Conservation (phyloP, 2,329 filamentous ascomycete genomes). For the Xylaria sp. region DNA sequence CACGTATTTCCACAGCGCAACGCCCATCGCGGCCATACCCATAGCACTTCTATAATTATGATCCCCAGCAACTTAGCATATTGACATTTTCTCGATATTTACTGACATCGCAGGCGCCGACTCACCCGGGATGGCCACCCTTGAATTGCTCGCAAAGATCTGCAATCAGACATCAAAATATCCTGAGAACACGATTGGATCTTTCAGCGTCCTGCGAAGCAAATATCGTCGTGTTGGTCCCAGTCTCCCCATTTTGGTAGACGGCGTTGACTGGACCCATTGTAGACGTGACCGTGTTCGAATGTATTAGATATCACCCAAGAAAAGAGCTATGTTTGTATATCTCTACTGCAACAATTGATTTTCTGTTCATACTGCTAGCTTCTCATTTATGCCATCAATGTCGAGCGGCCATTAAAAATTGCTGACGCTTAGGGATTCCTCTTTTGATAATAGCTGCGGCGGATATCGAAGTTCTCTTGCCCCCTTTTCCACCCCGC, state of each 20-base stretch:
- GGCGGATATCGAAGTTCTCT: too few species aligned
- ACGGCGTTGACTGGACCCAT: not conserved
- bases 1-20: conserved; percentile 60
- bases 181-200: conserved; percentile 59
- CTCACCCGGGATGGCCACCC: conserved; percentile 74
- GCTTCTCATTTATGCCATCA: not conserved
- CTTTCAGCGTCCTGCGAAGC: not conserved
- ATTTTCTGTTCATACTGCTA: not conserved
- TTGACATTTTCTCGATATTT: conserved; percentile 16
- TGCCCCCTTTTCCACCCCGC: not conserved
- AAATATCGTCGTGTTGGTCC: not conserved
- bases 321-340: not conserved
- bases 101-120: not conserved
- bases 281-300: not conserved
- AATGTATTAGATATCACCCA: not conserved
- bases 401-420: not conserved
- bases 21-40: conserved; percentile 53
- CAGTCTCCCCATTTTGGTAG: not conserved
- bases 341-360: not conserved
- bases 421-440: not conserved
- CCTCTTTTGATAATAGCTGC: not conserved
- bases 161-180: conserved; percentile 71
- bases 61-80: conserved; percentile 30
- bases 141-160: conserved; percentile 77
- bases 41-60: conserved; percentile 41